Percentiles rank a stretch among this genome's conserved stretches.
Evolutionary conservation across 2,329 filamentous ascomycete species (phyloP).

Genomic region (Penicillium aurantiogriseum): DNA sequence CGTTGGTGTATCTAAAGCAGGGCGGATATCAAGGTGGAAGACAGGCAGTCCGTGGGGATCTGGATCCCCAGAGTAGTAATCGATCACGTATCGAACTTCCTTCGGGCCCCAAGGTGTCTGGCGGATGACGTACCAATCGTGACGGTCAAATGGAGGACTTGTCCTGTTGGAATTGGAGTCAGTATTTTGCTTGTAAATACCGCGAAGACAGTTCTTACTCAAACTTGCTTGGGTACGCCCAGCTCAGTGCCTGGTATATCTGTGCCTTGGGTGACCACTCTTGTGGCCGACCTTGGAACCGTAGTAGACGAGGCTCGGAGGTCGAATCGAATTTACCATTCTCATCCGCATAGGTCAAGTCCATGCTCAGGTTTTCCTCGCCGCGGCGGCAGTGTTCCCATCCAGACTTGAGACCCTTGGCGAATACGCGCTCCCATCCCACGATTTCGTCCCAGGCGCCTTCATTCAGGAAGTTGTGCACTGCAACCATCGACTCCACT

Average conservation of each 20-base stretch:
- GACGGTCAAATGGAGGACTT: conserved; percentile 88
- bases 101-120: conserved; percentile 64
- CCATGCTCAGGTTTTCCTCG: conserved; percentile 62
- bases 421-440: conserved; percentile 87
- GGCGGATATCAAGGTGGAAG: conserved; percentile 92
- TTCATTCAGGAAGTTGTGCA: conserved; percentile 98
- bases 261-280: conserved; percentile 90
- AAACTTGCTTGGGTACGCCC: conserved; percentile 76
- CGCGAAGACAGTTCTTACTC: conserved; percentile 52
- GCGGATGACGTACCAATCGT: conserved; percentile 92
- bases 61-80: conserved; percentile 85
- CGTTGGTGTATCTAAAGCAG: conserved; percentile 77
- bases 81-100: conserved; percentile 91
- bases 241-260: conserved; percentile 76
- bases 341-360: conserved; percentile 54
- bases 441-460: conserved; percentile 95
- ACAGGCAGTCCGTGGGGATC: conserved; percentile 87
- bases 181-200: conserved; percentile 6
- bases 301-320: conserved; percentile 68
- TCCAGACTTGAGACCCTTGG: conserved; percentile 66
- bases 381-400: conserved; percentile 73
- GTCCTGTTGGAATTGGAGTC: conserved; percentile 51
- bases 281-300: conserved; percentile 85
- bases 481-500: conserved; percentile 93
- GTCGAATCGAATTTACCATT: conserved; percentile 30